Evolutionary conservation across 1,284 basidiomycete species (phyloP).

Genomic region (Cerrena zonata): DNA sequence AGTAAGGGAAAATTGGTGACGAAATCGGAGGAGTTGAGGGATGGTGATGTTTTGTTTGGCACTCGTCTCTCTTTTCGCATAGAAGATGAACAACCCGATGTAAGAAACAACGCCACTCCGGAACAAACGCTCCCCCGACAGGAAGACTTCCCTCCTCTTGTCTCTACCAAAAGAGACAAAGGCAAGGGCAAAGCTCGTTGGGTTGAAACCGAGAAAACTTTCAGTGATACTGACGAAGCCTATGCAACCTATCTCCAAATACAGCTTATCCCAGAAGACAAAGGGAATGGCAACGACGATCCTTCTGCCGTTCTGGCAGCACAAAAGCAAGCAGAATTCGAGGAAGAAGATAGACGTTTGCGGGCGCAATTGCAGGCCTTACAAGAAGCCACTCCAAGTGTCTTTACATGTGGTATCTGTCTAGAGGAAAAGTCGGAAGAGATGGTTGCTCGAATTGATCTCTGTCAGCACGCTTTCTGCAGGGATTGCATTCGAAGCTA

Average conservation of each 20-base stretch:
- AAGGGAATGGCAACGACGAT: not conserved
- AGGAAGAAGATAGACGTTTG: slow-evolving; percentile 41
- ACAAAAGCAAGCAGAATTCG: slow-evolving; percentile 38
- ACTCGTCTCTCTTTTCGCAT: slow-evolving; percentile 13
- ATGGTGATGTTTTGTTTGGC: slow-evolving; percentile 26
- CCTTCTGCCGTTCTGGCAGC: not conserved
- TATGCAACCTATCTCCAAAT: not conserved
- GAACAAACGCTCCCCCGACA: not conserved
- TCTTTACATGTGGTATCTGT: slow-evolving; percentile 55
- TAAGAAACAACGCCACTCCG: slow-evolving; percentile 1
- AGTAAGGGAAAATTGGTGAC: slow-evolving; percentile 11
- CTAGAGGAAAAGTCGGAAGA: slow-evolving; percentile 46
- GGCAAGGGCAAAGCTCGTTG: not conserved
- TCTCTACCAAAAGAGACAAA: not conserved
- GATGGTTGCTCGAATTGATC: slow-evolving; percentile 38
- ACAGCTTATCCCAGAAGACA: not conserved
- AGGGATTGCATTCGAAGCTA: slow-evolving; percentile 45
- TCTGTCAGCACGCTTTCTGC: slow-evolving; percentile 54
- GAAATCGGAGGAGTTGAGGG: slow-evolving; percentile 3
- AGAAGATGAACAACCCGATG: slow-evolving; percentile 5
- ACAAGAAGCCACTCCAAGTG: slow-evolving; percentile 23
- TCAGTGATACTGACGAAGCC: not conserved
- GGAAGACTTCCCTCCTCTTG: not conserved
- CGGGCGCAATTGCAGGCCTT: slow-evolving; percentile 32
- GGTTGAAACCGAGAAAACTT: not conserved